Conservation (phyloP, 208 protist genomes). For the Wallacemonas collosoma region DNA sequence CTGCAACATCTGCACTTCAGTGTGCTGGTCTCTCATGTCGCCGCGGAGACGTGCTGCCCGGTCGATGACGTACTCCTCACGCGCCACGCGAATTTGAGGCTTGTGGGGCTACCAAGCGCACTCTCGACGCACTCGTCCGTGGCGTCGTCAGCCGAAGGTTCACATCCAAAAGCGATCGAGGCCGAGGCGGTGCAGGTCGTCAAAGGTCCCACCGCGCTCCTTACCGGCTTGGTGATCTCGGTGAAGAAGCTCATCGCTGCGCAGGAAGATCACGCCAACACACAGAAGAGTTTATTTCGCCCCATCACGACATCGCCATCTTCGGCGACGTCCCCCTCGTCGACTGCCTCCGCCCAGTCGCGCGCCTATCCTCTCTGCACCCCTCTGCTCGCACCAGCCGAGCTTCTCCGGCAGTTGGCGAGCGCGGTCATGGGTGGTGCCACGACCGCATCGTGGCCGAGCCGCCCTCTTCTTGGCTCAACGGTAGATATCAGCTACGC, state of each 20-base stretch:
- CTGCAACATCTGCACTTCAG: constrained; percentile 14
- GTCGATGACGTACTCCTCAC: constrained; percentile 6
- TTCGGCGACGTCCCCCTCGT: neutral
- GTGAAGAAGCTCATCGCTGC: neutral
- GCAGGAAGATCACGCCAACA: constrained; percentile 2
- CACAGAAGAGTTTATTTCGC: constrained; percentile 1
- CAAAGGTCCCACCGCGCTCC: neutral
- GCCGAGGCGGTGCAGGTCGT: neutral
- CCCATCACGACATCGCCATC: neutral
- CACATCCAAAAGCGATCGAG: neutral
- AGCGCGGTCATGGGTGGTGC: neutral
- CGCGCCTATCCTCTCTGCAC: constrained; percentile 13
- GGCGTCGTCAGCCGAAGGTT: neutral
- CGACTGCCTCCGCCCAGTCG: neutral
- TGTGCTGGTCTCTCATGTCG: neutral
- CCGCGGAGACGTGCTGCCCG: neutral
- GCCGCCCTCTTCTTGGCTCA: constrained; percentile 21
- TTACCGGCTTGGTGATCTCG: neutral
- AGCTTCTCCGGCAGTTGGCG: constrained; percentile 22
- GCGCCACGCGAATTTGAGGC: neutral
- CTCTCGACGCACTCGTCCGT: neutral
- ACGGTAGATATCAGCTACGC: constrained; percentile 23
- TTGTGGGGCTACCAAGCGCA: neutral
- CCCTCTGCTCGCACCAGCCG: constrained; percentile 14
- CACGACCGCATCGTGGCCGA: constrained; percentile 10